Conservation (phyloP, 768 basidiomycete genomes). For the Amanita inopinata region DNA sequence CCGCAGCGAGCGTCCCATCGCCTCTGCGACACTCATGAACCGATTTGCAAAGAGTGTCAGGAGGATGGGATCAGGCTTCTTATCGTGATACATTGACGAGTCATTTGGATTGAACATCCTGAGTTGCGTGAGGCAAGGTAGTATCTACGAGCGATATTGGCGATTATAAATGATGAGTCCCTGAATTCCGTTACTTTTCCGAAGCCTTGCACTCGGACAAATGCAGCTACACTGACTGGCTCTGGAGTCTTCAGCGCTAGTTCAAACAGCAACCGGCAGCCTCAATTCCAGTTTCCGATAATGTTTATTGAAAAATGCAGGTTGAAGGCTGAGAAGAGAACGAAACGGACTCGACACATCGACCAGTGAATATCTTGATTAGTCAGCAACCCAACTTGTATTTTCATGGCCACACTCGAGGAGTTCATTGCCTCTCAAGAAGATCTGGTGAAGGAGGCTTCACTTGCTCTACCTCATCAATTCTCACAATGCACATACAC, state of each 20-base stretch:
- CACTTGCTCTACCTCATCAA: slow-evolving; percentile 50
- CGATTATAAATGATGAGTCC: too few species aligned
- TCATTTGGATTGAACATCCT: slow-evolving; percentile 1
- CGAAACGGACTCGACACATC: too few species aligned
- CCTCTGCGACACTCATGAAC: slow-evolving; percentile 96
- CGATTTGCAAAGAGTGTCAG: slow-evolving; percentile 91
- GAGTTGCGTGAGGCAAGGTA: neutral
- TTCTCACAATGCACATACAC: slow-evolving; percentile 59
- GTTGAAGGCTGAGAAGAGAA: too few species aligned
- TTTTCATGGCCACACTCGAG: slow-evolving; percentile 23
- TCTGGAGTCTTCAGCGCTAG: too few species aligned
- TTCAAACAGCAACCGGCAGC: too few species aligned
- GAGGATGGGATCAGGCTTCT: slow-evolving; percentile 74
- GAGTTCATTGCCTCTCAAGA: slow-evolving; percentile 41
- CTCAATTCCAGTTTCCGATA: too few species aligned
- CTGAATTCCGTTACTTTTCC: too few species aligned
- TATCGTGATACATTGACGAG: slow-evolving; percentile 9
- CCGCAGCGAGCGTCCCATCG: slow-evolving; percentile 86
- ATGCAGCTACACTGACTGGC: too few species aligned
- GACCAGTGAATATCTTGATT: neutral
- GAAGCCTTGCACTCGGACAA: too few species aligned
- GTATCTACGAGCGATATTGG: too few species aligned
- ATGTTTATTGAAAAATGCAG: too few species aligned
- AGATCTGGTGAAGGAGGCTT: slow-evolving; percentile 39
- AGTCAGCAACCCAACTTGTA: neutral